These are phyloP conservation scores for Periconia sp. DNA, from an alignment of 2,329 filamentous ascomycete genomes.

Conservation along the genomic window DNA sequence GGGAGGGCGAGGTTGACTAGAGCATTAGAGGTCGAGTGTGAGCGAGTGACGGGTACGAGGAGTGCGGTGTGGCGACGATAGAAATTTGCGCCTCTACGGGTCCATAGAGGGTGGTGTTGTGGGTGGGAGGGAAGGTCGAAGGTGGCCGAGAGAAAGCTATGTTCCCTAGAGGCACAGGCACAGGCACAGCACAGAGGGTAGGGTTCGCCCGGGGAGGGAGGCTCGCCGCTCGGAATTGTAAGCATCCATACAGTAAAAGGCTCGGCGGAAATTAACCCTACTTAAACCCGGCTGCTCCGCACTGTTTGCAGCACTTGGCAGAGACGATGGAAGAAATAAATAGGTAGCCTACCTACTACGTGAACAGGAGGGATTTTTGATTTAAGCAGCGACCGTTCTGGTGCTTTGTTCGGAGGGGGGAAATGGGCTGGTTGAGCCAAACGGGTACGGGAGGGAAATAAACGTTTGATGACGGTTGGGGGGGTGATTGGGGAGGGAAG, in stretches of 20 bases:
- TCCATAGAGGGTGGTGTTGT: slow-evolving; percentile 2
- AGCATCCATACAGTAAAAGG: background rate
- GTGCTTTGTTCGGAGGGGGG: no score
- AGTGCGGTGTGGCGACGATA: slow-evolving; percentile 9
- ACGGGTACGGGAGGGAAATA: no score
- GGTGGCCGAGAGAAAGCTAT: background rate
- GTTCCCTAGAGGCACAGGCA: background rate
- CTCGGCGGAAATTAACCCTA: slow-evolving; percentile 11
- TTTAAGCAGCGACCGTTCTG: no score
- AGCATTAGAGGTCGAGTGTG: slow-evolving; percentile 7
- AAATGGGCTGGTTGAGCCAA: no score
- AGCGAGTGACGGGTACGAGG: slow-evolving; percentile 3
- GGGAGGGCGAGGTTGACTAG: slow-evolving; percentile 18
- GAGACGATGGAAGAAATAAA: no score
- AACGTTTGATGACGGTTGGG: no score
- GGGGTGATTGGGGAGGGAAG: background rate
- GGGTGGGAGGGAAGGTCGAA: background rate
- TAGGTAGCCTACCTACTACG: no score
- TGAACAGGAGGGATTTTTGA: no score
- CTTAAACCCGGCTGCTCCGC: background rate
- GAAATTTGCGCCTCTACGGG: slow-evolving; percentile 4
- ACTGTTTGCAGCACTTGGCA: no score
- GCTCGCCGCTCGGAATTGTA: background rate
- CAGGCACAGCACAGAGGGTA: no score
- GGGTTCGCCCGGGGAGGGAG: background rate